These are phyloP conservation scores for Arachnopeziza araneosa DNA, from an alignment of 2,329 filamentous ascomycete species.

Conservation along the genomic window DNA sequence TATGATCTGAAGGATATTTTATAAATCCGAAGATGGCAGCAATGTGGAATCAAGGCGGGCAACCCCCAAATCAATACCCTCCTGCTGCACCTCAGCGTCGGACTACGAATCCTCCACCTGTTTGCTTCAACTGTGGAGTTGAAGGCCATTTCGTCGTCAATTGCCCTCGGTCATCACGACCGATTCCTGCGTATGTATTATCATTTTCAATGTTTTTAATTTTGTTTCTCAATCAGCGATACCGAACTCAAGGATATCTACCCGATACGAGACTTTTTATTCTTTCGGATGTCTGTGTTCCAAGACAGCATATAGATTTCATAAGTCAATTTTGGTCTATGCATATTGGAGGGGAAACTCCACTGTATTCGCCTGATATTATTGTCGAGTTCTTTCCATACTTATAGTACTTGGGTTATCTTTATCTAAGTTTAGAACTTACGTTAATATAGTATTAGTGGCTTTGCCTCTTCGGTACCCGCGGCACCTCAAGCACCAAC, in stretches of 20 bases:
- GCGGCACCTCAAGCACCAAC: not conserved
- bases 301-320: not conserved
- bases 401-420: not conserved
- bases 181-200: slow-evolving; percentile 44
- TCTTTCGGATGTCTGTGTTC: not conserved
- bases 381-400: not conserved
- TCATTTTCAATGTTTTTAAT: not conserved
- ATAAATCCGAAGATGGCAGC: not conserved
- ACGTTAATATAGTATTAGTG: slow-evolving; percentile 8
- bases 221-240: not conserved
- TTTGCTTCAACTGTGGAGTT: slow-evolving; percentile 50
- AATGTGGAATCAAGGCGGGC: slow-evolving; percentile 20
- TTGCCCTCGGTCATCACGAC: slow-evolving; percentile 45
- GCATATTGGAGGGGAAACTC: not conserved
- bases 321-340: not conserved
- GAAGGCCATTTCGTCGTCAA: slow-evolving; percentile 47
- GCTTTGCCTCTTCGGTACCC: slow-evolving; percentile 13
- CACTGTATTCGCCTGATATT: not conserved
- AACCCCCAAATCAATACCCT: slow-evolving; percentile 8
- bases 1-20: not conserved
- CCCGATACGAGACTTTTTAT: not conserved
- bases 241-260: not conserved
- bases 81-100: slow-evolving; percentile 6
- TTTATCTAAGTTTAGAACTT: not conserved
- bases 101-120: slow-evolving; percentile 26